A percentile compares a stretch with the other conserved stretches of the same genome.
Evolutionary conservation across 179 eudicot genomes (phyloP).

Genomic region (Silene vulgaris): DNA sequence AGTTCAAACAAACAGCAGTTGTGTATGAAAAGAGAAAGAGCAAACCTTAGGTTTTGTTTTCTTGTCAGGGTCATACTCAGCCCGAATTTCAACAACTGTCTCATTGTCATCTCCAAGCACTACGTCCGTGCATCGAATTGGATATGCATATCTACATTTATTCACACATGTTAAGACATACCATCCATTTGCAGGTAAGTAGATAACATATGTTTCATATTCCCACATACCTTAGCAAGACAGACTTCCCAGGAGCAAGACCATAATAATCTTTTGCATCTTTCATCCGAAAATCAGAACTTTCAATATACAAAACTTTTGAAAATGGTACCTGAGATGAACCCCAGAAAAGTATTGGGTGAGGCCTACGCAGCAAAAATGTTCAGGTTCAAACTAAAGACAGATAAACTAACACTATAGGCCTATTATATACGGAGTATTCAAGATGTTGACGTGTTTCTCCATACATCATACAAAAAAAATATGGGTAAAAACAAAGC

Average conservation of each 20-base stretch:
- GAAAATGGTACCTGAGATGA: constrained; percentile 70
- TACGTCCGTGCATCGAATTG: constrained; percentile 83
- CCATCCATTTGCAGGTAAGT: neutral
- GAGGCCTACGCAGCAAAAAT: constrained; percentile 1
- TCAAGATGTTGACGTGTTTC: neutral
- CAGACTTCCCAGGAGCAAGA: constrained; percentile 89
- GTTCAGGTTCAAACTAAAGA: neutral
- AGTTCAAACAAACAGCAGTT: neutral
- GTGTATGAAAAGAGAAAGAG: neutral
- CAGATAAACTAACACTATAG: neutral
- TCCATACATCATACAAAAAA: neutral
- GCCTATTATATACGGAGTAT: neutral
- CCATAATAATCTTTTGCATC: constrained; percentile 97
- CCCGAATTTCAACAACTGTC: constrained; percentile 71
- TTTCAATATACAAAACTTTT: constrained; percentile 74
- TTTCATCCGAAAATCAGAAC: constrained; percentile 75
- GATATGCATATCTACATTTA: constrained; percentile 70
- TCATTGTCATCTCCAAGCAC: constrained; percentile 72
- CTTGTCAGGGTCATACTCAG: constrained; percentile 90
- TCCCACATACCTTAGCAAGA: constrained; percentile 55
- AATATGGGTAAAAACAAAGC: no score
- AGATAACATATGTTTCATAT: neutral
- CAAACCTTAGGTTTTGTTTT: constrained; percentile 78
- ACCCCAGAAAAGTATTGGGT: constrained; percentile 1
- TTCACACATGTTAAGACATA: neutral